A percentile compares a stretch with the other conserved stretches of the same genome.
Conservation (phyloP, 495 filamentous ascomycete genomes). For the Lophiostoma macrostomum region DNA sequence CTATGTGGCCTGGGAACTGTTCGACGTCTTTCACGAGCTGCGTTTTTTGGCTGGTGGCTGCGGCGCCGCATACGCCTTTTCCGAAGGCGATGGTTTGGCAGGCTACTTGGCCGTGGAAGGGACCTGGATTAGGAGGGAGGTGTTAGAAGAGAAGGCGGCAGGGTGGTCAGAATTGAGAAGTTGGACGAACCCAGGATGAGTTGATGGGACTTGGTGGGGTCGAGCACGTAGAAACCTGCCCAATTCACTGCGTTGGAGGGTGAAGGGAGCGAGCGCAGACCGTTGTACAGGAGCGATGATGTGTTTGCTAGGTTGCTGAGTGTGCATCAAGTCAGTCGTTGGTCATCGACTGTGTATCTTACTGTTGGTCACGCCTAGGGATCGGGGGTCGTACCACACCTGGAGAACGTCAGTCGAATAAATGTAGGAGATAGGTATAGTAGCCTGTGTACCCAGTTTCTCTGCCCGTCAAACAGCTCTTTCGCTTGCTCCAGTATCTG, state of each 20-base stretch:
- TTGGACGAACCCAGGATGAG: constrained; percentile 24
- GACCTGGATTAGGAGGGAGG: constrained; percentile 70
- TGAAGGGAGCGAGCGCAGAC: constrained; percentile 70
- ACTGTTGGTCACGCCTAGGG: too few relatives aligned
- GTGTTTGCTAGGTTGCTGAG: constrained; percentile 79
- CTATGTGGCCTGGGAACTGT: constrained; percentile 82
- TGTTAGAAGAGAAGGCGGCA: too few relatives aligned
- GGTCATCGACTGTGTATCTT: too few relatives aligned
- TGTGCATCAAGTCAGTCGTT: too few relatives aligned
- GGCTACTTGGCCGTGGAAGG: constrained; percentile 84
- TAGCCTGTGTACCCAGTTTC: constrained; percentile 96
- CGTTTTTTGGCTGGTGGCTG: constrained; percentile 60
- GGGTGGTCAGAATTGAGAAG: too few relatives aligned
- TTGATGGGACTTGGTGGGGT: constrained; percentile 41
- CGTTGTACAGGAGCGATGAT: constrained; percentile 83
- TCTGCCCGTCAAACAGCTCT: constrained; percentile 70
- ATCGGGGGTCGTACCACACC: too few relatives aligned
- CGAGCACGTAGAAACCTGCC: constrained; percentile 86
- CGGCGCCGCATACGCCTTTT: constrained; percentile 79
- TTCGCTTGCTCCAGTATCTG: constrained; percentile 70
- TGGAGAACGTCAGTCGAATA: too few relatives aligned
- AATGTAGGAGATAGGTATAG: too few relatives aligned
- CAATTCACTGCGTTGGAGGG: constrained; percentile 78
- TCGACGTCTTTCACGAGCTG: constrained; percentile 74
- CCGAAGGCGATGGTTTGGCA: constrained; percentile 82